Evolutionary conservation across 2,329 filamentous ascomycete species (phyloP).

Genomic region (Myriangium duriaei): DNA sequence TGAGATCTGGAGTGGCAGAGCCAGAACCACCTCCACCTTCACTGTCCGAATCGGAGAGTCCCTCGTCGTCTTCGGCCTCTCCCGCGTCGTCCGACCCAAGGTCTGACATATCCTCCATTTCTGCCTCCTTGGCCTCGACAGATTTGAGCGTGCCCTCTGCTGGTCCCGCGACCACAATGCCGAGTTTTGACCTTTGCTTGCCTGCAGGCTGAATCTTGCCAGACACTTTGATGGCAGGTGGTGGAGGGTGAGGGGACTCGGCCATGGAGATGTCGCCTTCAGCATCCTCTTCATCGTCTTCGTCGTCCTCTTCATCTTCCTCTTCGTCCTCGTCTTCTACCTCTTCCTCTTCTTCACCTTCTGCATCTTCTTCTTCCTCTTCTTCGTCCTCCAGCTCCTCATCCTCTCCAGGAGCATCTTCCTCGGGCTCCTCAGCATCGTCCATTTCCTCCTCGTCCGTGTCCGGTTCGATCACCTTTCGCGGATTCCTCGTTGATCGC

Average conservation of each 20-base stretch:
- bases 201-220: constrained; percentile 11
- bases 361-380: constrained; percentile 17
- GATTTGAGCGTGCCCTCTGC: constrained; percentile 23
- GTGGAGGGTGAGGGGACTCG: constrained; percentile 24
- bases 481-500: constrained; percentile 23
- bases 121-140: constrained; percentile 40
- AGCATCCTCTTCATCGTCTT: constrained; percentile 24
- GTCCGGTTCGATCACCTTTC: constrained; percentile 23
- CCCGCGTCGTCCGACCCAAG: constrained; percentile 21
- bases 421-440: background rate
- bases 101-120: constrained; percentile 35
- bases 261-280: constrained; percentile 22
- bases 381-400: constrained; percentile 15
- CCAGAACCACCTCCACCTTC: constrained; percentile 20
- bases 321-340: constrained; percentile 31
- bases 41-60: constrained; percentile 28
- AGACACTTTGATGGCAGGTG: constrained; percentile 21
- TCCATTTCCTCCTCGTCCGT: constrained; percentile 17
- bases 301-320: constrained; percentile 22
- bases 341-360: constrained; percentile 20
- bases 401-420: constrained; percentile 7
- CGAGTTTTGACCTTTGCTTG: constrained; percentile 16
- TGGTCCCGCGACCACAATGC: constrained; percentile 21
- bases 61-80: constrained; percentile 27
- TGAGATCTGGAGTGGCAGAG: constrained; percentile 44